Evolutionary conservation across 352 stramenopile genomes (phyloP).

Genomic region (Phytophthora colocasiae): DNA sequence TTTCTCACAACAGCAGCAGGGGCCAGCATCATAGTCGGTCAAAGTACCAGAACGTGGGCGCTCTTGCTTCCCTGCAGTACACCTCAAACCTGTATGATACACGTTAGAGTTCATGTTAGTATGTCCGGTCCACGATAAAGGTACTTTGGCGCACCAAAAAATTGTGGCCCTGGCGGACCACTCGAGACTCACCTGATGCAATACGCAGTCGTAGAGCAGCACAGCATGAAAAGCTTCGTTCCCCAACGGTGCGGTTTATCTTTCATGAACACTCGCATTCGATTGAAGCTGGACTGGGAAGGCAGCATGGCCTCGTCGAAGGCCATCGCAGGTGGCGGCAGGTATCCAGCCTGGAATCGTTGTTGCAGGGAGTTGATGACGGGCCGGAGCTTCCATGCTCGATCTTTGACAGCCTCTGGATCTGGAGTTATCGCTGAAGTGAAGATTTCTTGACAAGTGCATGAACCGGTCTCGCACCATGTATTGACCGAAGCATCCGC

Average conservation of each 20-base stretch:
- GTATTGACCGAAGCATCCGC: background rate
- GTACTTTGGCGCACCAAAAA: background rate
- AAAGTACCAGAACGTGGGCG: background rate
- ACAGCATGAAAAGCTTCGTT: slow-evolving; percentile 8
- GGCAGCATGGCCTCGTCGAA: slow-evolving; percentile 1
- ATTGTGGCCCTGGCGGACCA: background rate
- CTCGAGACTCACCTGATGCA: slow-evolving; percentile 15
- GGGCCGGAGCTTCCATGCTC: background rate
- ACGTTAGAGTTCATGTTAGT: background rate
- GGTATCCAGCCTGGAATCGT: background rate
- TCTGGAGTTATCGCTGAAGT: background rate
- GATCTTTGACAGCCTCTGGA: background rate
- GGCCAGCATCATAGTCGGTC: background rate
- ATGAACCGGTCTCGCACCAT: background rate
- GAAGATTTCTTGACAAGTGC: background rate
- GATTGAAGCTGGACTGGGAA: background rate
- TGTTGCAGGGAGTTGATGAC: background rate
- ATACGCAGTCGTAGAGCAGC: slow-evolving; percentile 12
- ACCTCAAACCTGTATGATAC: slow-evolving; percentile 10
- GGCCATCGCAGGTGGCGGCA: background rate
- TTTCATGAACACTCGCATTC: background rate
- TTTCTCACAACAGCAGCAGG: slow-evolving; percentile 11
- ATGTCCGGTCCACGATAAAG: background rate
- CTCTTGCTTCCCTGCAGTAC: slow-evolving; percentile 1
- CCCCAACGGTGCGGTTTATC: background rate